Percentiles rank a stretch among this genome's conserved stretches.
Conservation (phyloP, 139 green algal species). For the Micractinium conductrix region DNA sequence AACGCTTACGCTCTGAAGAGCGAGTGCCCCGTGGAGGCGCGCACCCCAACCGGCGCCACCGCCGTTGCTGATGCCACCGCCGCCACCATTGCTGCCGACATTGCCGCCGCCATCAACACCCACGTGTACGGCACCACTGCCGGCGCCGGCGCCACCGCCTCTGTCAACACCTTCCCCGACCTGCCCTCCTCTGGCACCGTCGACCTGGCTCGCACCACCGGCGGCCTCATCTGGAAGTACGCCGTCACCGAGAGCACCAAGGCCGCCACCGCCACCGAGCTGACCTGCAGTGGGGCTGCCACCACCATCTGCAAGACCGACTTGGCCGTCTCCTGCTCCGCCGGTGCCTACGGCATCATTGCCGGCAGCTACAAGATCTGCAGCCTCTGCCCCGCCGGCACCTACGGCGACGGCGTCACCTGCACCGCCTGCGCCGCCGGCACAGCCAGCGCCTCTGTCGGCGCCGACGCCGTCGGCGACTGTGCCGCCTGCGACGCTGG, state of each 20-base stretch:
- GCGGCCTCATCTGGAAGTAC: not conserved
- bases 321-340: not conserved
- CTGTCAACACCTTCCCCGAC: no score
- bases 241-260: not conserved
- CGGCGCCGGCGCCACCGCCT: not conserved
- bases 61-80: not conserved
- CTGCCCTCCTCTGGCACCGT: no score
- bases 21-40: not conserved
- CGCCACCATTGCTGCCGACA: no score
- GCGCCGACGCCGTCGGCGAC: not conserved
- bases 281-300: not conserved
- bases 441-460: not conserved
- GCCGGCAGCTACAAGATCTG: not conserved
- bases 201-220: not conserved
- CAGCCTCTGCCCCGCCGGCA: conserved; percentile 5
- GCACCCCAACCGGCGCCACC: not conserved
- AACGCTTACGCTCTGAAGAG: not conserved
- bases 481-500: not conserved
- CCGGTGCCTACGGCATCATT: not conserved
- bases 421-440: conserved; percentile 10
- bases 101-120: not conserved
- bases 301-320: not conserved
- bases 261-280: not conserved
- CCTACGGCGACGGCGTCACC: no score
- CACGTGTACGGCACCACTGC: not conserved